Evolutionary conservation across 2,329 filamentous ascomycete genomes (phyloP).

Genomic region (Coniella lustricola): DNA sequence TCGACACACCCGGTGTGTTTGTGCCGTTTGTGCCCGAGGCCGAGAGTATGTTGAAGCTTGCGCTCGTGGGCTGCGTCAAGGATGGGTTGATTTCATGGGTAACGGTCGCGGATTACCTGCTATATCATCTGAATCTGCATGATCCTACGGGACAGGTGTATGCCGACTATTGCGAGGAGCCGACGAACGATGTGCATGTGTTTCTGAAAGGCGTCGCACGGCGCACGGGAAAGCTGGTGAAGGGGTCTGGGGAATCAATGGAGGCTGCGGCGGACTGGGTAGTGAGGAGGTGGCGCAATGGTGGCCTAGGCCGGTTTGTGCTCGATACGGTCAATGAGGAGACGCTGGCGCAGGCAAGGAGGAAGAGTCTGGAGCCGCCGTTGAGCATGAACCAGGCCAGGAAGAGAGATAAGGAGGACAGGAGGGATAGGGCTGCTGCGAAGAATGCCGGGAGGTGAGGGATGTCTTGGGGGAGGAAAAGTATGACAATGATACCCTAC

Average conservation of each 20-base stretch:
- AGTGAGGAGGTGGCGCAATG: conserved; percentile 74
- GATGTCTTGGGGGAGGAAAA: neutral
- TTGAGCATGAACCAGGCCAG: conserved; percentile 51
- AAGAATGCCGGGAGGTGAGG: conserved; percentile 20
- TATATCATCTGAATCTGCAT: conserved; percentile 72
- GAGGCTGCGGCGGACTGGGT: conserved; percentile 73
- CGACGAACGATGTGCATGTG: conserved; percentile 77
- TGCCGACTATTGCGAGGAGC: conserved; percentile 45
- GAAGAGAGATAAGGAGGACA: conserved; percentile 56
- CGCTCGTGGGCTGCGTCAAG: conserved; percentile 83
- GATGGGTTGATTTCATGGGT: conserved; percentile 74
- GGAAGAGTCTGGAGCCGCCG: conserved; percentile 28
- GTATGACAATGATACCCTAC: conserved; percentile 11
- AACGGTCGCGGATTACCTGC: conserved; percentile 80
- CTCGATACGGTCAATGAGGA: conserved; percentile 66
- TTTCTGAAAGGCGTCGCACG: conserved; percentile 65
- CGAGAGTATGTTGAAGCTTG: conserved; percentile 91
- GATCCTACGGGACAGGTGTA: conserved; percentile 52
- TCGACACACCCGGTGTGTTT: conserved; percentile 94
- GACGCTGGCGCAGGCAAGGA: conserved; percentile 55
- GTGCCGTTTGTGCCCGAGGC: conserved; percentile 81
- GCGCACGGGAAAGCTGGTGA: conserved; percentile 68
- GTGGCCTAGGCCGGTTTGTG: conserved; percentile 67
- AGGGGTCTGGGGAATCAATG: conserved; percentile 63
- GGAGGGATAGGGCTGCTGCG: conserved; percentile 31